These are phyloP conservation scores for Gloeophyllum trabeum DNA, from an alignment of 768 basidiomycete species.

Conservation along the genomic window DNA sequence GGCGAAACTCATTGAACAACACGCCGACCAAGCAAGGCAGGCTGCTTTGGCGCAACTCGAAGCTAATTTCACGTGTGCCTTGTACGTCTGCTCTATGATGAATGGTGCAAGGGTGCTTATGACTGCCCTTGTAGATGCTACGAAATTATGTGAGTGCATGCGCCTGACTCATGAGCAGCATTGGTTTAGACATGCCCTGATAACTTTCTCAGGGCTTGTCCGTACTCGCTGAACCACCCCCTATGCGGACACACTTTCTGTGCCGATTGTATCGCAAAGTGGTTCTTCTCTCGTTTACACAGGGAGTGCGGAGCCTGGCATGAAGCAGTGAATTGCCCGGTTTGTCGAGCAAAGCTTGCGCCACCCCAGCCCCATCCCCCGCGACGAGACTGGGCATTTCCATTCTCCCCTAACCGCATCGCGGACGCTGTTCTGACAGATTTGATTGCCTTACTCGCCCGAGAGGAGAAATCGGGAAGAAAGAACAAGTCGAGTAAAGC, in stretches of 20 bases:
- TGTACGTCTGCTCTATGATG: slow-evolving; percentile 45
- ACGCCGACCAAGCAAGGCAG: too few species aligned
- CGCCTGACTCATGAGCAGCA: too few species aligned
- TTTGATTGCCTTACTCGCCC: too few species aligned
- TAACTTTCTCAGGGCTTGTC: slow-evolving; percentile 36
- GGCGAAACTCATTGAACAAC: too few species aligned
- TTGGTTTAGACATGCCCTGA: too few species aligned
- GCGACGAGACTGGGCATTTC: slow-evolving; percentile 38
- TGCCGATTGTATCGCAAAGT: slow-evolving; percentile 52
- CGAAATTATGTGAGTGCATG: slow-evolving; percentile 44
- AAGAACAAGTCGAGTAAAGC: too few species aligned
- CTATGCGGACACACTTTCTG: slow-evolving; percentile 63
- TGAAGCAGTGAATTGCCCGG: slow-evolving; percentile 53
- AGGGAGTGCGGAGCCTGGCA: slow-evolving; percentile 57
- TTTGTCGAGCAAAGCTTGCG: slow-evolving; percentile 44
- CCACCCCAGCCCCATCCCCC: slow-evolving; percentile 38
- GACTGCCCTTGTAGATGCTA: slow-evolving; percentile 34
- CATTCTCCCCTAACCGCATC: slow-evolving; percentile 53
- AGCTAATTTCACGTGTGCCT: slow-evolving; percentile 52
- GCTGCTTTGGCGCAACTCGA: slow-evolving; percentile 38
- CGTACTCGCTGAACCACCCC: slow-evolving; percentile 41
- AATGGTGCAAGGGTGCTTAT: too few species aligned
- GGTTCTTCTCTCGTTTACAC: slow-evolving; percentile 61
- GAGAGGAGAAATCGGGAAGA: too few species aligned
- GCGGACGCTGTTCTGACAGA: slow-evolving; percentile 39